A percentile compares a stretch with the other conserved stretches of the same genome.
Conservation (phyloP, 2,329 filamentous ascomycete species). For the Paracoccidioides brasiliensis region DNA sequence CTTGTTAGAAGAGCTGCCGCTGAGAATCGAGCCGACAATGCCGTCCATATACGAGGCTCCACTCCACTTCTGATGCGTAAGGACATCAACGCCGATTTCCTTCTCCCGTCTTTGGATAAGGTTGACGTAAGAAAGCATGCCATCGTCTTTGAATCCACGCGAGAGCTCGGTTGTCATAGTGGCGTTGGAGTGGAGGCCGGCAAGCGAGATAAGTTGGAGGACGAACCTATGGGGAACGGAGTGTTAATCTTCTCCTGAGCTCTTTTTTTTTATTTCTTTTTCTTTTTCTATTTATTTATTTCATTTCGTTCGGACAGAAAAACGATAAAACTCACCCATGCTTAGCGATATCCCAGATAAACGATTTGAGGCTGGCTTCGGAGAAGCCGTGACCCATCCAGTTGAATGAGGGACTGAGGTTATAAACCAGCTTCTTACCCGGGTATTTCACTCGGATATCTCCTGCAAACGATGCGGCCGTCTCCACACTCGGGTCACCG, state of each 20-base stretch:
- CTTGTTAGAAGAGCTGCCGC: slow-evolving; percentile 74
- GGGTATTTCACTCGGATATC: slow-evolving; percentile 59
- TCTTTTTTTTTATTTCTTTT: neutral
- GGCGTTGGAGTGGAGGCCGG: slow-evolving; percentile 50
- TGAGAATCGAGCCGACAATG: slow-evolving; percentile 79
- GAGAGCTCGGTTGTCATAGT: slow-evolving; percentile 62
- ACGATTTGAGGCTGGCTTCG: slow-evolving; percentile 67
- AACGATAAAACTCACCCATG: slow-evolving; percentile 54
- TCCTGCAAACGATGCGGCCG: slow-evolving; percentile 60
- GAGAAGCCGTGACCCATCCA: slow-evolving; percentile 95
- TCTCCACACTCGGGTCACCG: slow-evolving; percentile 68
- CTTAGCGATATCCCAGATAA: slow-evolving; percentile 91
- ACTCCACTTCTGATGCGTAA: slow-evolving; percentile 79
- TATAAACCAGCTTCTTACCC: slow-evolving; percentile 87
- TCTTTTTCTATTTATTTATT: too few species aligned
- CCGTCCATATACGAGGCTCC: slow-evolving; percentile 70
- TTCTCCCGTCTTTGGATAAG: slow-evolving; percentile 82
- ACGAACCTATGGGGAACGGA: slow-evolving; percentile 37
- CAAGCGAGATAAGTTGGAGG: slow-evolving; percentile 51
- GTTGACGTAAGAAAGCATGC: slow-evolving; percentile 97
- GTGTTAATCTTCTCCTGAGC: slow-evolving; percentile 24
- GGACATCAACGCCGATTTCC: slow-evolving; percentile 78
- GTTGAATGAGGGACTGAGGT: slow-evolving; percentile 93
- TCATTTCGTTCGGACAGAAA: neutral
- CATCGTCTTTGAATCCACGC: slow-evolving; percentile 69